phyloP scores from a whole-genome alignment of 768 basidiomycete species.

The Mycena epipterygia region DNA sequence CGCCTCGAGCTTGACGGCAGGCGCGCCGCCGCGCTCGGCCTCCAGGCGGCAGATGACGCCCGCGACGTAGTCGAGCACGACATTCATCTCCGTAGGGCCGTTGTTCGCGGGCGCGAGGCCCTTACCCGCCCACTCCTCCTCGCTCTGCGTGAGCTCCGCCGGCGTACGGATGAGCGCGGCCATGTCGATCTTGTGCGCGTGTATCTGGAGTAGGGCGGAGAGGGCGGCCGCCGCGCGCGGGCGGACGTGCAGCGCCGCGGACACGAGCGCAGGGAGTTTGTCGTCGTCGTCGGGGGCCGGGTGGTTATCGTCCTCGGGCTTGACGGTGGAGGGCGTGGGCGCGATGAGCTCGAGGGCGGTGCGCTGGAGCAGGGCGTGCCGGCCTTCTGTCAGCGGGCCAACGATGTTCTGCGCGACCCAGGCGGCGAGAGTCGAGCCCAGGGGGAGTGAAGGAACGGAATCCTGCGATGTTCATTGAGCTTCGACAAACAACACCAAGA shows the following conservation, averaged over 20 bases:
- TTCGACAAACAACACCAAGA: no score
- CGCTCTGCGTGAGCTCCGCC: constrained; percentile 63
- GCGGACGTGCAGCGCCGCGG: constrained; percentile 56
- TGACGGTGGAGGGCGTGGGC: constrained; percentile 16
- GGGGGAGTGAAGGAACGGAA: constrained; percentile 34
- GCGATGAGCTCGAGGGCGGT: constrained; percentile 50
- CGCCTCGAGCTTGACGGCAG: constrained; percentile 18
- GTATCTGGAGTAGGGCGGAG: constrained; percentile 56
- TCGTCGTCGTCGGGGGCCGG: constrained; percentile 14
- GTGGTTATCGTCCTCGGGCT: constrained; percentile 5
- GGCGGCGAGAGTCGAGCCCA: constrained; percentile 55
- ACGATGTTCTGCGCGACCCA: constrained; percentile 62
- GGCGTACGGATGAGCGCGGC: constrained; percentile 61
- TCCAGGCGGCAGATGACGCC: constrained; percentile 54
- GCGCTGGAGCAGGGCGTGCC: constrained; percentile 60
- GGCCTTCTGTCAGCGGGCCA: constrained; percentile 62
- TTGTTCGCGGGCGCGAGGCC: background rate
- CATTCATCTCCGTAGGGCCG: constrained; percentile 62
- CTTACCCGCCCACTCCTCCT: constrained; percentile 67
- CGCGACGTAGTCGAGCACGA: constrained; percentile 72
- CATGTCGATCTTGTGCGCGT: constrained; percentile 67
- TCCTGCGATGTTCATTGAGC: constrained; percentile 6
- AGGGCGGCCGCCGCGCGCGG: constrained; percentile 58
- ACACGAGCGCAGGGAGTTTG: constrained; percentile 46
- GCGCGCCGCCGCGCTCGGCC: constrained; percentile 15